Base-by-base conservation (phyloP, 495 filamentous ascomycete genomes). In the Articulospora tetracladia region DNA sequence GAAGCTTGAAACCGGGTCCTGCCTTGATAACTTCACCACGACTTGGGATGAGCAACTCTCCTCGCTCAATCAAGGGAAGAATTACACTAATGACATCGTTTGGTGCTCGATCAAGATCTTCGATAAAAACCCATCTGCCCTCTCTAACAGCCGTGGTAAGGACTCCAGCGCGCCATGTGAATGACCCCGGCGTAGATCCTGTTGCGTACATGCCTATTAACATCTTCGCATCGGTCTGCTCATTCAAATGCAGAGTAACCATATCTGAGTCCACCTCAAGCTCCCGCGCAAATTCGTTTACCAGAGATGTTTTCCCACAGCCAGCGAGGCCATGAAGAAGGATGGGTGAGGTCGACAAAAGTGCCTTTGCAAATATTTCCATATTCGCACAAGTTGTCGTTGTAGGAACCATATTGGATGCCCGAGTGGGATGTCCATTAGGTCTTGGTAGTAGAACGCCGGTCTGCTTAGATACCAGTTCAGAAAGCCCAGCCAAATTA, bases 181-280 rank as follows among this genome's bases (percentile, higher is more conserved):
- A 98, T 2, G 90, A 90, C 0, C 93, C 95, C 7, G 91, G 90
- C 47, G 86, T 88, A 17, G 87, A 87, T 26, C 79, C 79, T n/a
- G 91, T 92, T 8, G 92, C 86, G 71, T 99, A 97, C 76, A 96
- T 83, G 15, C 95, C 95, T 63, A 98, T 82, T 39, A 99, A 83
- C 71, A 94, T 86, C 67, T 97, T 99, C 0, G 92, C 92, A 75
- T 99, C 95, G 0, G 90, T 96, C 72, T 99, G 95, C 71, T 97
- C 95, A 66, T 97, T 97, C 27, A 99, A 78, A 69, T 98, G 92
- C 32, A 99, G 79, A 10, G 92, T 96, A 32, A 98, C 84, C 83
- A 98, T 87, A 41, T 84, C 83, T 24, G 82, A 76, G 7, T 86
- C 79, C 61, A 88, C 88, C 24, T 87, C 87, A 60, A 97, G 82